Evolutionary conservation across 169 alveolate species (phyloP).

Genomic region (Plasmodium berghei): DNA sequence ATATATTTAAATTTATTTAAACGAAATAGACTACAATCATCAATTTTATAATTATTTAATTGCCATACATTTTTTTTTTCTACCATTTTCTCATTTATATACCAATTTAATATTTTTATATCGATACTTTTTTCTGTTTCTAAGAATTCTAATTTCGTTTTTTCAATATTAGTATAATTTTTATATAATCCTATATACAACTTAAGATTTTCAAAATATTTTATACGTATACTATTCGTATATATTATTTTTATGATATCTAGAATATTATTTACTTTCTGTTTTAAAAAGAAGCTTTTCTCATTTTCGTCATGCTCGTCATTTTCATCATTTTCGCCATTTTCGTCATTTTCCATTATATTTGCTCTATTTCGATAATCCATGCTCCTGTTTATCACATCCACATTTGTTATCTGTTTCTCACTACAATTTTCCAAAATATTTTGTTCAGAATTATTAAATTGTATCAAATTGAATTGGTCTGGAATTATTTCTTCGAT

Average conservation of each 20-base stretch:
- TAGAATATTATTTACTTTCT: slow-evolving; percentile 26
- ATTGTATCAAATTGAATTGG: too few relatives aligned
- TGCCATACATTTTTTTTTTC: slow-evolving; percentile 73
- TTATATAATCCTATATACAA: slow-evolving; percentile 32
- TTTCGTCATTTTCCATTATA: neutral
- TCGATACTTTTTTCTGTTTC: slow-evolving; percentile 40
- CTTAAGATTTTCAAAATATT: slow-evolving; percentile 26
- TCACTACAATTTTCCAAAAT: too few relatives aligned
- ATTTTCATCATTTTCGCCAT: neutral
- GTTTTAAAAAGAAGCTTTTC: slow-evolving; percentile 7
- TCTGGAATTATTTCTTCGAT: too few relatives aligned
- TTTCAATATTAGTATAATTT: slow-evolving; percentile 51
- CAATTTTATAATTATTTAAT: slow-evolving; percentile 76
- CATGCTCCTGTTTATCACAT: neutral
- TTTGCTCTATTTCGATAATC: too few relatives aligned
- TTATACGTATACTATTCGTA: slow-evolving; percentile 11
- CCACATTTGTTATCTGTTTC: neutral
- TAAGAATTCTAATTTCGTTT: slow-evolving; percentile 55
- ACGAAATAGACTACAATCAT: slow-evolving; percentile 47
- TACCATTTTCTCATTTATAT: slow-evolving; percentile 31
- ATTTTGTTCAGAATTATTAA: too few relatives aligned
- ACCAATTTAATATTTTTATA: slow-evolving; percentile 29
- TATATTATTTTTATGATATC: slow-evolving; percentile 49
- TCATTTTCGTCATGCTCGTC: neutral
- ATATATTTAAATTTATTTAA: slow-evolving; percentile 71